Base-by-base conservation (phyloP, 2,329 filamentous ascomycete species). In the Hymenoscyphus linearis region DNA sequence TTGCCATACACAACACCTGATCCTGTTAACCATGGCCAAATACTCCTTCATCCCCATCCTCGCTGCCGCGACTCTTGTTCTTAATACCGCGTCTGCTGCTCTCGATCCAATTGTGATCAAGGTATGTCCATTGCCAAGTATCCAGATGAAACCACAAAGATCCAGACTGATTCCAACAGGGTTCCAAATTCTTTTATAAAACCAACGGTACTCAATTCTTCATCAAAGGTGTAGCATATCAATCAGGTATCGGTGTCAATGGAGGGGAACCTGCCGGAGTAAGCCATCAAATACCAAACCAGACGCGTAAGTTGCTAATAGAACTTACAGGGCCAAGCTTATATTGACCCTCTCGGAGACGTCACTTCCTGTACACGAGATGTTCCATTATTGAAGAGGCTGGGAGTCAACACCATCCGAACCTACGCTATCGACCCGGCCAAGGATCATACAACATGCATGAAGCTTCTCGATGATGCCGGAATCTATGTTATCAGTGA, bases 401-500 rank as follows among this genome's bases (percentile, higher is more conserved):
- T 96, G 62, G 81, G 85, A 67, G 96, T 92, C 77, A 99, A 98
- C 79, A 87, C 87, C 70, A 95, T 98, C 76, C 93, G 93, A 75
- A 92, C 93, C 63, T 98, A 98, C 76, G 92, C 93, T 71, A 85
- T 98, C 71, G 84, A 97, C 79, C 91, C 93, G 27, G 85, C 81
- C 35, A 76, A 80, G 68, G 81, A 95, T 77, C 93, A 98, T 80
- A 80, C 82, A 59, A 82, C 81, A 57, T 98, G 93, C 80, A 97
- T 98, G 92, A 79, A 82, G 68, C 76, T 90, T 66, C 84, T 98
- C 58, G 83, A 89, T 62, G 85, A 88, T 64, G 90, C 90, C 58
- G 93, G 92, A 73, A 98, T 98, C 80, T 98, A 98, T 76, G 89
- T 99, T 71, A 85, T 99, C 71, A 89, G 91, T 67, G 95, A 99